These are phyloP conservation scores for Forsythia suspensa DNA, from an alignment of 257 asterid genomes.

Conservation along the genomic window DNA sequence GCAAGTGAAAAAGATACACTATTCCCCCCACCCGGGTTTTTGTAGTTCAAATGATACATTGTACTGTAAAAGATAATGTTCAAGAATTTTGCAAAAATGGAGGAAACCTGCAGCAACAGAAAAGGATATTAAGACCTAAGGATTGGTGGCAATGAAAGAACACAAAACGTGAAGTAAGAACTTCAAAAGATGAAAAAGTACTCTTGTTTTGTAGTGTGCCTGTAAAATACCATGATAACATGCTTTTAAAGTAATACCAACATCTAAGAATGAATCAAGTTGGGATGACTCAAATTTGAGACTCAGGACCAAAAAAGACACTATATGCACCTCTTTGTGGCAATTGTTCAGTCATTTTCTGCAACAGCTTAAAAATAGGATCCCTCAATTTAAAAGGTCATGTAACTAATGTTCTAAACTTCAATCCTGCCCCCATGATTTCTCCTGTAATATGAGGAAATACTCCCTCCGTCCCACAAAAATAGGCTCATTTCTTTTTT, in stretches of 20 bases:
- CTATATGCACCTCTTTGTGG: not conserved
- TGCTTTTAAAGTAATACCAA: not conserved
- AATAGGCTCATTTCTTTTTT: too few relatives aligned
- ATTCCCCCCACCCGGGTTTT: too few relatives aligned
- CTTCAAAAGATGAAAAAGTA: not conserved
- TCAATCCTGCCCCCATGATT: not conserved
- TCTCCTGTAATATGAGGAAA: not conserved
- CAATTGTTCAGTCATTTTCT: not conserved
- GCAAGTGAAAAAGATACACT: not conserved
- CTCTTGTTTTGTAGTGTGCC: not conserved
- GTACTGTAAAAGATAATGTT: not conserved
- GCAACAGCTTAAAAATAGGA: not conserved
- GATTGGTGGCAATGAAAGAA: not conserved
- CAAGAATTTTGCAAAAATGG: not conserved
- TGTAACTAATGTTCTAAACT: not conserved
- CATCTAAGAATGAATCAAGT: not conserved
- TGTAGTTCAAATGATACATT: not conserved
- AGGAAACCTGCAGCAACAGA: not conserved
- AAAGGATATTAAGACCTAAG: not conserved
- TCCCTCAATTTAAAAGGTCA: not conserved
- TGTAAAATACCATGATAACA: not conserved
- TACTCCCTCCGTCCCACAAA: too few relatives aligned
- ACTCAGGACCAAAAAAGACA: not conserved
- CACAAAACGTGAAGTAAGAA: not conserved
- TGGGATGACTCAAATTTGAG: not conserved